Evolutionary conservation across 2,329 filamentous ascomycete species (phyloP), one percentile per base, ranked within the genome.

Genomic region (Fonsecaea erecta): DNA sequence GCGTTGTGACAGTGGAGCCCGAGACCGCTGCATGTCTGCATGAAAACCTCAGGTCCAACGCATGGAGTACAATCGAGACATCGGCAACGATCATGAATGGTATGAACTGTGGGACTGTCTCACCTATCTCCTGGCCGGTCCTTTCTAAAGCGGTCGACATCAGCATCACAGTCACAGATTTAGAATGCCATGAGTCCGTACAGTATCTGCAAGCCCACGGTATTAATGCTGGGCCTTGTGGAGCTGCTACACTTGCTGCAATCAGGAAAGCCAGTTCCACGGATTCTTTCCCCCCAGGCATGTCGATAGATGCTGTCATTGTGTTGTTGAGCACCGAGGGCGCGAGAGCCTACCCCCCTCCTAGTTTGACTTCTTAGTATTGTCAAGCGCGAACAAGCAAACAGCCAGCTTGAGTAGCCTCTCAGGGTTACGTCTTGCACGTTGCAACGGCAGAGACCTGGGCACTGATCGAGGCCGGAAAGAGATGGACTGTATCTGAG

Each of bases 31-130:
- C 85, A 1, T 85, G 83, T 73, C 72, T 88, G 35, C 75, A 79
- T 43, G 73, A 78, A 14, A 85, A 82, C 62, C 73, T 88, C 3
- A 73, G 79, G 18, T 75, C 75, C 0, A 85, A 84, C 0, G 71
- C 81, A 37, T 76, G 82, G 2, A 80, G 79, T 0, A 75, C 83
- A 0, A 81, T 90, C 0, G 64, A 74, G 7, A 91, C 88, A 0
- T 79, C 78, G 0, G 77, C 84, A 2, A 92, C 88, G 0, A 91
- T 91, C 70, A 92, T 93, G 89, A 83, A 84, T 43, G 90, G 90
- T 0, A 85, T 93, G 79, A 87, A 90, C 69, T 93, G 90, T 66
- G 89, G 89, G 0, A 90, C 87, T 0, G 81, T 90, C 0, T 91
- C 89, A 0, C 79, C 79, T 0, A 86, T 83, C 0, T 87, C 89